Base-by-base conservation (phyloP, 306 rosid genomes). In the Vachellia collinsii region DNA sequence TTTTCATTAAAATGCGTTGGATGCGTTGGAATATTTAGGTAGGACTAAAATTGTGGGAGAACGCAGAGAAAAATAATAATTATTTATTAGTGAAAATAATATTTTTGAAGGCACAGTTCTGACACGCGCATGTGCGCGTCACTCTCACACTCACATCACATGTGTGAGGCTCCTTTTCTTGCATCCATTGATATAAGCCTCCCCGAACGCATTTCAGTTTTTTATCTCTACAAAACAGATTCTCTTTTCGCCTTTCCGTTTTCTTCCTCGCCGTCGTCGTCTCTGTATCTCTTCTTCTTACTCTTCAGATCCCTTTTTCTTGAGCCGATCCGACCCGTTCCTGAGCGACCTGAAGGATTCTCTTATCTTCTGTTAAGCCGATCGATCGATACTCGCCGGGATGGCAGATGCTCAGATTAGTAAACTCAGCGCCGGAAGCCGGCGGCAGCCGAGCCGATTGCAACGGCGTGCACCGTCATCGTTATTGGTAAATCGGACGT, bases 381-480 rank as follows among this genome's bases (percentile, higher is more conserved):
- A 17, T 11, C 66, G 4, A 17, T 19, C 12, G 59, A 23, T 59
- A 22, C 14, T 17, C 42, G 53, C 72, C 23, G 6, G 34, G 34
- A 94, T 93, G 99, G 89, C 94, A 47, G 95, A 93, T 2, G 25
- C 77, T 3, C 76, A 83, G 53, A 62, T 87, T 58, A 80, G 66
- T 13, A 82, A 64, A 8, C 41, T 91, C 8, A 41, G 38, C 69
- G 34, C 69, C 19, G 71, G 42, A 7, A 19, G 17, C 48, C 68
- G 86, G 63, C 90, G 87, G 3, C 90, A 88, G 70, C 83, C 88
- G 7, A 93, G 93, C 78, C 87, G 99, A 19, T 84, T 94, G 10
- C 97, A 94, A 72, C 82, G 89, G 53, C 89, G 92, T 0, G 99
- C 99, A 1, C 99, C 99, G 38, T 87, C 97, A 0, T 89, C 95